Percentiles rank a stretch among this genome's conserved stretches.
phyloP scores from a whole-genome alignment of 2,329 filamentous ascomycete species.

The Neonectria coccinea region DNA sequence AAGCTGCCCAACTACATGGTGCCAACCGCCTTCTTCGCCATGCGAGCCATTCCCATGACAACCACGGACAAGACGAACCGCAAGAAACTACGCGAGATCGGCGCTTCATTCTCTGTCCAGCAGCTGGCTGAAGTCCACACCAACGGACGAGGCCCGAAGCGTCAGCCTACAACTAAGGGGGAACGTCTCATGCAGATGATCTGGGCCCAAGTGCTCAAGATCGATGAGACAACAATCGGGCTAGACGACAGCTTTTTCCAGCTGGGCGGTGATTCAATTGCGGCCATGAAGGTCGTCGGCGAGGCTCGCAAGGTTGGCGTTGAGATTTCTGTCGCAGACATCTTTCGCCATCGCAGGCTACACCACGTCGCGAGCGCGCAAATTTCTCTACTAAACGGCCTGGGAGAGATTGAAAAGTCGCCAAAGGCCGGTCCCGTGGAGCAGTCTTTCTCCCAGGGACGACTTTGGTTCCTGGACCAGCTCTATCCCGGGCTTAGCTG shows the following conservation, averaged over 20 bases:
- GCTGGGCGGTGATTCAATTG: conserved; percentile 62
- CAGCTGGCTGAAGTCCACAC: conserved; percentile 54
- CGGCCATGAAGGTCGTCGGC: conserved; percentile 60
- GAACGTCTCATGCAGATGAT: conserved; percentile 48
- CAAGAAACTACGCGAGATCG: conserved; percentile 24
- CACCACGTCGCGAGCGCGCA: background rate
- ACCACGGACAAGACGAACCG: conserved; percentile 34
- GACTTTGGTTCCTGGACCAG: conserved; percentile 33
- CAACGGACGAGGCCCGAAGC: conserved; percentile 1
- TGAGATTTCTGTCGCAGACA: background rate
- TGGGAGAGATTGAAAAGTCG: background rate
- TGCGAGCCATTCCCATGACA: conserved; percentile 29
- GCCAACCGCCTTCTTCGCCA: conserved; percentile 29
- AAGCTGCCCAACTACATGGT: conserved; percentile 38
- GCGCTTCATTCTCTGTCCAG: conserved; percentile 19
- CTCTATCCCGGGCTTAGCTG: conserved; percentile 16
- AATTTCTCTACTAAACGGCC: background rate
- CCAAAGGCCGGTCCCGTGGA: conserved; percentile 16
- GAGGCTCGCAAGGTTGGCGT: conserved; percentile 26
- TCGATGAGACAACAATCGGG: conserved; percentile 51
- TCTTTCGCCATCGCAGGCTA: conserved; percentile 1
- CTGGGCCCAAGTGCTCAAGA: conserved; percentile 53
- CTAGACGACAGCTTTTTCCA: conserved; percentile 62
- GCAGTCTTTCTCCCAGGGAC: conserved; percentile 34
- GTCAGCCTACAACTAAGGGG: conserved; percentile 14